Conservation (phyloP, 2,329 filamentous ascomycete genomes). For the Daldinia eschscholtzii region DNA sequence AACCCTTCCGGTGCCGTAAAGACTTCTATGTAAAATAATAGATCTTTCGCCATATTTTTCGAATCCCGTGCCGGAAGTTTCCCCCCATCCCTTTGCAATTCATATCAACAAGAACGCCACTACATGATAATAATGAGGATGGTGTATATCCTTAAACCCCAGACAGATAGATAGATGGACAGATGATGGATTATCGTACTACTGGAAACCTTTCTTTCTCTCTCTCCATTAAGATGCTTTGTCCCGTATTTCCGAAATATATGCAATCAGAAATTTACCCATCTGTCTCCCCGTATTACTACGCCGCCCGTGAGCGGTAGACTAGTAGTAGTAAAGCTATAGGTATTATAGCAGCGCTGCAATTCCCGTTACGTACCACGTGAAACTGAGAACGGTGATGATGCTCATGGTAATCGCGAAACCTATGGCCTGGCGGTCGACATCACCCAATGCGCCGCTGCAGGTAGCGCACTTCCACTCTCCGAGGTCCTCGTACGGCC, state of each 20-base stretch:
- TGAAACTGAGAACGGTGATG: slow-evolving; percentile 71
- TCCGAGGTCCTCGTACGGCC: slow-evolving; percentile 63
- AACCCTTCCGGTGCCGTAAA: slow-evolving; percentile 32
- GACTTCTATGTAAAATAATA: slow-evolving; percentile 35
- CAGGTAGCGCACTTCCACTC: slow-evolving; percentile 71
- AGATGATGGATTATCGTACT: slow-evolving; percentile 28
- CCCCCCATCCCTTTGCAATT: slow-evolving; percentile 14
- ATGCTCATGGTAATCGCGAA: slow-evolving; percentile 67
- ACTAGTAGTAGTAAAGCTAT: neutral
- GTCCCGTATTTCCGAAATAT: slow-evolving; percentile 41
- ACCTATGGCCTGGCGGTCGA: slow-evolving; percentile 62
- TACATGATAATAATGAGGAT: slow-evolving; percentile 35
- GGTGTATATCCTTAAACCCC: slow-evolving; percentile 29
- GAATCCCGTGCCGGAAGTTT: slow-evolving; percentile 32
- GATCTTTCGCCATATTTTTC: slow-evolving; percentile 34
- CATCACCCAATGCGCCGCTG: slow-evolving; percentile 63
- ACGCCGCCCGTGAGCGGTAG: neutral
- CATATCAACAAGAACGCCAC: slow-evolving; percentile 36
- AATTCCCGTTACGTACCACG: slow-evolving; percentile 72
- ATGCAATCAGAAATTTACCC: slow-evolving; percentile 37
- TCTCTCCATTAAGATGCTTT: slow-evolving; percentile 29
- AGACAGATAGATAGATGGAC: slow-evolving; percentile 17
- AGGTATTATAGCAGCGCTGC: slow-evolving; percentile 52
- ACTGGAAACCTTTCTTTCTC: slow-evolving; percentile 12
- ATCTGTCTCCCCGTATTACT: slow-evolving; percentile 10